Base-by-base conservation (phyloP, 2,329 filamentous ascomycete genomes). In the Ophiostoma perfectum region DNA sequence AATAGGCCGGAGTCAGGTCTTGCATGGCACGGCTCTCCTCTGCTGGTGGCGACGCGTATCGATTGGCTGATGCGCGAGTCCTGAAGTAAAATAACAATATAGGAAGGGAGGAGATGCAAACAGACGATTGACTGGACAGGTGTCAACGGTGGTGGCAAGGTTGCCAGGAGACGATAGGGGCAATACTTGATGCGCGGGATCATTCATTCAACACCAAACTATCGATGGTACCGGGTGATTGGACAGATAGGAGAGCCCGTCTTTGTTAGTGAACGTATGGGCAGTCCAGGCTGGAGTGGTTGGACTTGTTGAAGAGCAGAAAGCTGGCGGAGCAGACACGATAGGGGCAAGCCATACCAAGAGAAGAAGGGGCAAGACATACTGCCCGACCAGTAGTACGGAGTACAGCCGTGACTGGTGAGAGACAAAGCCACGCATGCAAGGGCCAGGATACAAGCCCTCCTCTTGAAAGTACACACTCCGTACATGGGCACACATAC, bases 1-100 rank as follows among this genome's bases (percentile, higher is more conserved):
- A 45, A 41, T 14, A 58, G 36, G 36, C 52, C 66, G 62, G 65
- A 69, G 63, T 52, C 62, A 69, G 68, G 67, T 69, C 66, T 69
- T 69, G 68, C 66, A 67, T 60, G 39, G 65, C 65, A 42, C 49
- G 58, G 18, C 8, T 42, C 14, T 64, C 39, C 27, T 42, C 14
- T 64, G 18, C 27, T 45, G 16, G 7, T 64, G 18, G 38, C 41
- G 14, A 41, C 38, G 60, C 60, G 39, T 63, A 38, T 60, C 27
- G 27, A 42, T 63, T 63, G 39, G 60, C 39, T 18, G 18, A 16
- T 42, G 60, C 42, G 60, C 60, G 39, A 58, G 3, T 27, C 27
- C 27, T 27, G 27, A 27, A 27, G 27, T 27, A 27, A 27, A 27
- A 27, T 27, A 27, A 27, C 27, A 27, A 27, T 27, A 27, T 27